Evolutionary conservation across 2,329 filamentous ascomycete genomes (phyloP), one percentile per base, ranked within the genome.

Genomic region (Stachybotrys echinatus): DNA sequence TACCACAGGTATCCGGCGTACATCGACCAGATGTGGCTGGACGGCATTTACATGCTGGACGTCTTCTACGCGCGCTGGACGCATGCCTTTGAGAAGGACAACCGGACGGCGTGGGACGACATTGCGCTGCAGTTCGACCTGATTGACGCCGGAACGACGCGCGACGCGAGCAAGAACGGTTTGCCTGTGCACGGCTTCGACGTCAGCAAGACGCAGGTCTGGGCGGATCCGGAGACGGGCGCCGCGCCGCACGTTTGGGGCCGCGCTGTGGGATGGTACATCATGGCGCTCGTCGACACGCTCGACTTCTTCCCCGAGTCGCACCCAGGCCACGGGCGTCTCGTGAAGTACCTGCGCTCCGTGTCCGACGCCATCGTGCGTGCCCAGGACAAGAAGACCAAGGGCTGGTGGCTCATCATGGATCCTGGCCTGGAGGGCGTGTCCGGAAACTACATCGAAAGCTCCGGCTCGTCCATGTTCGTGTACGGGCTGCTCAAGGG

Each of bases 21-120:
- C 47, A 61, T 61, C 3, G 59, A 57, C 12, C 55, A 57, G 42
- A 56, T 56, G 54, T 56, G 55, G 55, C 39, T 57, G 14, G 55
- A 57, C 10, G 55, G 55, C 2, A 54, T 57, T 23, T 57, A 52
- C 43, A 57, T 57, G 55, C 44, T 57, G 1, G 55, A 57, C 45
- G 52, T 54, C 22, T 57, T 54, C 40, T 57, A 57, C 23, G 55
- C 55, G 6, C 54, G 55, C 12, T 57, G 55, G 55, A 57, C 55
- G 5, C 34, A 49, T 23, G 50, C 54, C 42, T 57, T 57, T 42
- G 55, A 57, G 21, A 51, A 46, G 2, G 43, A 55, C 21, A 57
- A 57, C 20, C 54, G 39, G 4, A 57, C 55, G 1, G 53, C 55
- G 6, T 57, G 55, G 55, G 55, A 57, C 18, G 55, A 57, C 18